phyloP scores from a whole-genome alignment of 345 rosid species.

The Pseudoturritis turrita region DNA sequence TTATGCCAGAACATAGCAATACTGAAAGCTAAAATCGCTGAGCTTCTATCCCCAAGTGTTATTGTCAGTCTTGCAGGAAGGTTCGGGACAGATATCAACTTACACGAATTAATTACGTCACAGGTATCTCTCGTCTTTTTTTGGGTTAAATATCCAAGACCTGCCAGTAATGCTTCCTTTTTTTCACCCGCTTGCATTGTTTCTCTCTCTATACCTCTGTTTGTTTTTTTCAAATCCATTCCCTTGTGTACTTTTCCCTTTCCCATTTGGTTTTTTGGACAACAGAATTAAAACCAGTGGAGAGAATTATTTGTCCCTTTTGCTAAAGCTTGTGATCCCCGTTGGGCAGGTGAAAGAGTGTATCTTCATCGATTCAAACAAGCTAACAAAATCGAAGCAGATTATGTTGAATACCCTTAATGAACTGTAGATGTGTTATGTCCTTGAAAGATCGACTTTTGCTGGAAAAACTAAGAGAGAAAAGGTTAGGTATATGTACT shows the following conservation, averaged over 20 bases:
- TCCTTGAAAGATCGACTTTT: conserved; percentile 51
- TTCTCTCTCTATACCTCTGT: background rate
- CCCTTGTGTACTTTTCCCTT: background rate
- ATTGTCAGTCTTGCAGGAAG: conserved; percentile 71
- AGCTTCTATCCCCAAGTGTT: conserved; percentile 73
- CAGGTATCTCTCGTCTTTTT: conserved; percentile 50
- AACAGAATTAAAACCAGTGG: background rate
- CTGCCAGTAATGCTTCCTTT: background rate
- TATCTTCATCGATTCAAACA: conserved; percentile 66
- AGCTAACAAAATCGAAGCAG: conserved; percentile 81
- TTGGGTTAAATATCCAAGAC: background rate
- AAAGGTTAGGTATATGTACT: conserved; percentile 42
- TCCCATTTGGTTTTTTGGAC: background rate
- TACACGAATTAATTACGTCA: conserved; percentile 54
- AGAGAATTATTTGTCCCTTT: background rate
- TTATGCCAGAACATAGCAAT: conserved; percentile 80
- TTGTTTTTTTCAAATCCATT: background rate
- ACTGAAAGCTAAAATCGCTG: conserved; percentile 83
- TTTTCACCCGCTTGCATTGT: background rate
- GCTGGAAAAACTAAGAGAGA: conserved; percentile 48
- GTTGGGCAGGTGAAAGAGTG: conserved; percentile 64
- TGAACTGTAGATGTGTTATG: conserved; percentile 74
- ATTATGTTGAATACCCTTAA: conserved; percentile 72
- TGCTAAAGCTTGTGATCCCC: conserved; percentile 14
- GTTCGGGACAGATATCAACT: conserved; percentile 42